Evolutionary conservation across 495 filamentous ascomycete species (phyloP), one percentile per base, ranked within the genome.

Genomic region (Hyaloscypha variabilis): DNA sequence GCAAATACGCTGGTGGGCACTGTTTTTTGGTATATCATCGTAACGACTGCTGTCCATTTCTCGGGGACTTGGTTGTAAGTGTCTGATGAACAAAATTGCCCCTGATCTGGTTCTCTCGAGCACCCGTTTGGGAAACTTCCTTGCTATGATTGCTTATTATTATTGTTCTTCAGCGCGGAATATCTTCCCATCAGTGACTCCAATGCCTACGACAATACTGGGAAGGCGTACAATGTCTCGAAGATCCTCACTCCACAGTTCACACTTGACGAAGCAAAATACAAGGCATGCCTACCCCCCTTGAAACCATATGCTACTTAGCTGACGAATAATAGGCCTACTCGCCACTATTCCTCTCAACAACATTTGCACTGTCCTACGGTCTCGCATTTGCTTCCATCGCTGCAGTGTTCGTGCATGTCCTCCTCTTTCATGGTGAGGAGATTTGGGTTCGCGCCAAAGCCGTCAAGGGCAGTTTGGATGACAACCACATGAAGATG

Each of bases 361-460:
- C 85, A 36, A 83, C 84, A 0, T 89, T 87, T 67, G 80, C 85
- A 57, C 72, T 88, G 49, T 81, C 82, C 0, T 91, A 91, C 63
- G 88, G 88, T 1, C 75, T 91, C 2, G 87, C 87, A 0, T 91
- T 91, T 69, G 88, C 89, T 8, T 84, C 88, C 36, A 83, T 91
- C 28, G 79, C 85, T 0, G 83, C 86, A 0, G 81, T 90, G 36
- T 78, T 92, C 49, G 80, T 90, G 5, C 85, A 91, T 65, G 83
- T 85, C 5, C 85, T 80, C 30, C 73, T 91, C 29, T 87, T 49
- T n/a, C 57, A 59, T 10, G 57, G 34, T 30, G 34, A 59, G 23
- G 31, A 59, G 34, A 59, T 59, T 34, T 59, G 21, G 31, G 14
- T 46, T 21, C 30, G 34, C 19, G 1, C 25, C 6, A 28, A 46